Evolutionary conservation across 495 filamentous ascomycete species (phyloP).

Genomic region (Lophium mytilinum): DNA sequence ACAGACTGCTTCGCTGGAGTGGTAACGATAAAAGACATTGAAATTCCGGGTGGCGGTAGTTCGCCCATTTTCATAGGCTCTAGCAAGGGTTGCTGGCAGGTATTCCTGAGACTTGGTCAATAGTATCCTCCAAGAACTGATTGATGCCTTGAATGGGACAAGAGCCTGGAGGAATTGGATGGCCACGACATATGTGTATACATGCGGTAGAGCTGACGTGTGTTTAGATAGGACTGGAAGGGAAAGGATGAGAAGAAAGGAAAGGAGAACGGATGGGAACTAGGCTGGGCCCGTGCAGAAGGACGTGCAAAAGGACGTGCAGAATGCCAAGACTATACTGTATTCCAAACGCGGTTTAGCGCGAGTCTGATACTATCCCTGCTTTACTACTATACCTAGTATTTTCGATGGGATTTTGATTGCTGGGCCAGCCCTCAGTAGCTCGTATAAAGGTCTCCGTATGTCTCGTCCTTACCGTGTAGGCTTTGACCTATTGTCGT

Average conservation of each 20-base stretch:
- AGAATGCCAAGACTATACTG: background rate
- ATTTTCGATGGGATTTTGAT: too few species aligned
- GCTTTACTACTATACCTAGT: too few species aligned
- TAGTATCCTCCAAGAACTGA: background rate
- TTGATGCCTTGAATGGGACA: background rate
- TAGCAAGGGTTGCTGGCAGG: background rate
- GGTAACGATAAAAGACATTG: background rate
- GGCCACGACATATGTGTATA: background rate
- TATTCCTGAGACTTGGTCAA: background rate
- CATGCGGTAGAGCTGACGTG: too few species aligned
- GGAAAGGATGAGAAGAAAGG: too few species aligned
- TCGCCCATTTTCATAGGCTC: background rate
- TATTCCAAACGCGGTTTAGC: background rate
- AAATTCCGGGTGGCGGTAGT: background rate
- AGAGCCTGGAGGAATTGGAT: background rate
- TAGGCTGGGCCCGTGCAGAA: background rate
- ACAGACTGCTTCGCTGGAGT: background rate
- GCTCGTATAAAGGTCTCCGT: background rate
- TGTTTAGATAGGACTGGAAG: too few species aligned
- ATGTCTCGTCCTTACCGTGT: background rate
- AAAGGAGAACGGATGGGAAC: too few species aligned
- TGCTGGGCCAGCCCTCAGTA: too few species aligned
- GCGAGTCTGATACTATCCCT: background rate
- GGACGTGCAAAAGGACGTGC: background rate
- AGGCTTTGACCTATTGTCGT: background rate